Base-by-base conservation (phyloP, 73 alveolate genomes). In the Paramecium bursaria region DNA sequence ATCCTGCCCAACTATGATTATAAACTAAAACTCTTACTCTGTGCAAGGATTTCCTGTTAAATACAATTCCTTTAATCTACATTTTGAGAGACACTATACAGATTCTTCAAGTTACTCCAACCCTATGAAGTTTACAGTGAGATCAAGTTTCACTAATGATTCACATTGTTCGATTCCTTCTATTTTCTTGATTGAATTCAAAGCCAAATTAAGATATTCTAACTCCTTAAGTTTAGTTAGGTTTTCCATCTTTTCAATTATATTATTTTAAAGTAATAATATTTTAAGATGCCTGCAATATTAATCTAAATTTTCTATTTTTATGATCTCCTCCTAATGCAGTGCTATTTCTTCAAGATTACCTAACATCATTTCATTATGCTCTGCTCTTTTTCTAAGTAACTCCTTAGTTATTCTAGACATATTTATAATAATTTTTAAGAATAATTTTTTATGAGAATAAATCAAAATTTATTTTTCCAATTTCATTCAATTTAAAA, bases 81-180 rank as follows among this genome's bases (percentile, higher is more conserved):
- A 79, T 19, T 73, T 79, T 11, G 61, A 46, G 0, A 55, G 29
- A 54, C 76, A 53, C 6, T 90, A 94, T 7, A 91, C 57, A 42
- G 98, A 90, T 73, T 90, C 96, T 86, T 96, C 97, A 46, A 97
- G 77, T 54, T 95, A 94, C 67, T 95, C 97, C 26, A 95, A 57
- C 48, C 91, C 97, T 26, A 97, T 91, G 87, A 97, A 97, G 87
- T 97, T 97, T 87, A 97, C 92, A 7, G 99, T 97, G 90, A 97
- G 74, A 86, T 97, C 99, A 48, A 97, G 90, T 87, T 97, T 97
- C 94, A 87, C 92, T 88, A 97, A 86, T 29, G 97, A 87, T 85
- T 97, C 99, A 49, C 99, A 97, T 10, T 93, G 87, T 33, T 93
- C 97, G 46, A 97, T 85, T 48, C 98, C 98, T 90, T 97, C 99